These are phyloP conservation scores for Lachancea thermotolerans DNA, from an alignment of 805 yeast genomes.

Conservation along the genomic window DNA sequence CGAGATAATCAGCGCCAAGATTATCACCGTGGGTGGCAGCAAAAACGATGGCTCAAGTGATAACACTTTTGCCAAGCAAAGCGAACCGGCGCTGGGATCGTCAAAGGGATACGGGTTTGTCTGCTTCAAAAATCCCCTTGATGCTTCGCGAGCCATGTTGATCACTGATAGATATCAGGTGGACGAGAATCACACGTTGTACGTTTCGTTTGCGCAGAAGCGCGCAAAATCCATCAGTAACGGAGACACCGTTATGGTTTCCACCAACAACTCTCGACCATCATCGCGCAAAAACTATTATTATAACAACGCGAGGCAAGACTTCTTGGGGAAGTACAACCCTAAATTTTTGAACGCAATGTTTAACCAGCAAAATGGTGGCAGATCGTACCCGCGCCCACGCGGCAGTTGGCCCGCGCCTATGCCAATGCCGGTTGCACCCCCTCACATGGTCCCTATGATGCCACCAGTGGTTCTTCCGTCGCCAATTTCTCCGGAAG, in stretches of 20 bases:
- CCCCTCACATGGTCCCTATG: neutral
- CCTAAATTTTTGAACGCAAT: constrained; percentile 24
- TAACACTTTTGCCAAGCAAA: constrained; percentile 4
- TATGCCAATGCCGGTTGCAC: constrained; percentile 6
- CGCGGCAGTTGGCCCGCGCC: constrained; percentile 11
- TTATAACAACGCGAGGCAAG: neutral
- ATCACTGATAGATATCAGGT: constrained; percentile 34
- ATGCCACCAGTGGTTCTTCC: neutral
- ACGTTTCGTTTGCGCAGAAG: constrained; percentile 69
- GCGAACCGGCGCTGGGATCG: constrained; percentile 17
- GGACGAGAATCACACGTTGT: constrained; percentile 48
- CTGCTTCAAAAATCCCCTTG: constrained; percentile 57
- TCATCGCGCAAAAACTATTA: constrained; percentile 3
- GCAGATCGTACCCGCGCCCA: constrained; percentile 4
- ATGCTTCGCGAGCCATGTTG: constrained; percentile 64
- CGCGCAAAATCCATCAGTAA: constrained; percentile 13
- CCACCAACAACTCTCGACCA: neutral
- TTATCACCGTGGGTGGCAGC: constrained; percentile 41
- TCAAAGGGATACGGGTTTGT: constrained; percentile 82
- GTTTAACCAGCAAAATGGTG: constrained; percentile 17
- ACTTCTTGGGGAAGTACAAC: constrained; percentile 15
- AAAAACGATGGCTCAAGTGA: constrained; percentile 10
- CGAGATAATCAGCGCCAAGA: constrained; percentile 46
- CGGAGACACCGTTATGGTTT: constrained; percentile 2
- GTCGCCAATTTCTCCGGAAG: neutral